Conservation (phyloP, 805 yeast genomes). For the Middelhovenomyces tepae region DNA sequence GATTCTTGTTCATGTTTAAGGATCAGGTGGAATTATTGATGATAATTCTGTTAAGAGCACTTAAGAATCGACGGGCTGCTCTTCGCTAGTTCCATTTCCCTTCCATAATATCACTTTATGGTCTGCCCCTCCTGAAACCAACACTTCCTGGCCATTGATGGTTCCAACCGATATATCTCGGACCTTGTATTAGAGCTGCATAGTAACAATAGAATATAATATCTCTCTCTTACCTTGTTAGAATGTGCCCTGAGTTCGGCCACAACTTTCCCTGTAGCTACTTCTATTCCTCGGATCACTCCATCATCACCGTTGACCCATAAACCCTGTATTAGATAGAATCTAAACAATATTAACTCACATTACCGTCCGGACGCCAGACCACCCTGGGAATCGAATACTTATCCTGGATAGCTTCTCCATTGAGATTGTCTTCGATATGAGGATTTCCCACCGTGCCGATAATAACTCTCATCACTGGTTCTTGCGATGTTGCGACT, state of each 20-base stretch:
- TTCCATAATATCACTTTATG: constrained; percentile 31
- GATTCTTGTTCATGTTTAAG: constrained; percentile 71
- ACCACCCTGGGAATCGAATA: constrained; percentile 43
- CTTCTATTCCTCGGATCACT: constrained; percentile 47
- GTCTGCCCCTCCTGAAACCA: constrained; percentile 35
- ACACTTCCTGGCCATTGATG: background rate
- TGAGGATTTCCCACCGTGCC: constrained; percentile 25
- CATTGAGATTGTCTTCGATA: constrained; percentile 37
- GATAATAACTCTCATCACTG: constrained; percentile 61
- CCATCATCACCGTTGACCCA: constrained; percentile 73
- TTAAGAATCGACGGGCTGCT: constrained; percentile 2
- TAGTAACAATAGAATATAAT: constrained; percentile 34
- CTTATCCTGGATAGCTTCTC: constrained; percentile 61
- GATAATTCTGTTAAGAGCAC: constrained; percentile 7
- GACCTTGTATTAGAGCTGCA: background rate
- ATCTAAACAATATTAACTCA: constrained; percentile 7
- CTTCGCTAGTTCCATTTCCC: too few species aligned
- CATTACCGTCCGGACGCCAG: constrained; percentile 34
- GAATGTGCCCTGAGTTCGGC: constrained; percentile 30
- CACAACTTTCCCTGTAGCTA: constrained; percentile 31
- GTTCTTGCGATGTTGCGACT: constrained; percentile 69
- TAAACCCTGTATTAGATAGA: constrained; percentile 34
- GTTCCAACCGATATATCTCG: background rate
- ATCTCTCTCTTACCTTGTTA: constrained; percentile 40
- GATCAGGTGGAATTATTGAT: constrained; percentile 43